These are phyloP conservation scores for Epichloe gansuensis DNA, from an alignment of 2,329 filamentous ascomycete species.

Conservation along the genomic window DNA sequence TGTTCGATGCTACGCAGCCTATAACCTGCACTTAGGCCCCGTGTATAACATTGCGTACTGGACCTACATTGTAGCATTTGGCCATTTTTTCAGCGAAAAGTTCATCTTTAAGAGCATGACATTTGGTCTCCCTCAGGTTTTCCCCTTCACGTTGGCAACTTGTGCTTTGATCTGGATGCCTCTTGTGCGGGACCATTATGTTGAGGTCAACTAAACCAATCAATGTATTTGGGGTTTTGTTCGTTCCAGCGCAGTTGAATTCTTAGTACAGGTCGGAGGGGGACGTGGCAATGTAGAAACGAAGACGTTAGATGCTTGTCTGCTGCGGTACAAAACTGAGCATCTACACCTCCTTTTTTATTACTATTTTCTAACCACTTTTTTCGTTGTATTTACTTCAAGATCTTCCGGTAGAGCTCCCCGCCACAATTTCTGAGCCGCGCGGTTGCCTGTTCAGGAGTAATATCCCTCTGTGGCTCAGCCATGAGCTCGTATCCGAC, in stretches of 20 bases:
- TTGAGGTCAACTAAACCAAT: conserved; percentile 27
- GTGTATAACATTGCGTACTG: conserved; percentile 72
- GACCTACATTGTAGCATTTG: conserved; percentile 67
- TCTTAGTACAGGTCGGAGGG: background rate
- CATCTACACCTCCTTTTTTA: background rate
- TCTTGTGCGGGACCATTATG: conserved; percentile 57
- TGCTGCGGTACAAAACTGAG: background rate
- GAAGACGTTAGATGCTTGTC: background rate
- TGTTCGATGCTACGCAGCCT: conserved; percentile 71
- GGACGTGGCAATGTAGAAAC: background rate
- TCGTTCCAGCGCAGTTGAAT: background rate
- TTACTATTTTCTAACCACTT: background rate
- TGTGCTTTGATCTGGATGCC: conserved; percentile 48
- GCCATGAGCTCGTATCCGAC: conserved; percentile 95
- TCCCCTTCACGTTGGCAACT: conserved; percentile 40
- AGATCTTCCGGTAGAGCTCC: conserved; percentile 67
- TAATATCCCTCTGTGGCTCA: conserved; percentile 96
- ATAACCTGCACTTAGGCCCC: conserved; percentile 58
- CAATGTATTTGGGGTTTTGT: background rate
- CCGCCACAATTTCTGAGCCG: conserved; percentile 65
- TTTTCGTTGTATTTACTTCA: conserved; percentile 10
- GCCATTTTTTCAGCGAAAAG: conserved; percentile 72
- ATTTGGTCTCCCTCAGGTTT: conserved; percentile 42
- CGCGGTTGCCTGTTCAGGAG: conserved; percentile 83
- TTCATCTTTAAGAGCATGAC: conserved; percentile 64